These are phyloP conservation scores for Pestalotiopsis sp. DNA, from an alignment of 2,329 filamentous ascomycete genomes.

Conservation along the genomic window DNA sequence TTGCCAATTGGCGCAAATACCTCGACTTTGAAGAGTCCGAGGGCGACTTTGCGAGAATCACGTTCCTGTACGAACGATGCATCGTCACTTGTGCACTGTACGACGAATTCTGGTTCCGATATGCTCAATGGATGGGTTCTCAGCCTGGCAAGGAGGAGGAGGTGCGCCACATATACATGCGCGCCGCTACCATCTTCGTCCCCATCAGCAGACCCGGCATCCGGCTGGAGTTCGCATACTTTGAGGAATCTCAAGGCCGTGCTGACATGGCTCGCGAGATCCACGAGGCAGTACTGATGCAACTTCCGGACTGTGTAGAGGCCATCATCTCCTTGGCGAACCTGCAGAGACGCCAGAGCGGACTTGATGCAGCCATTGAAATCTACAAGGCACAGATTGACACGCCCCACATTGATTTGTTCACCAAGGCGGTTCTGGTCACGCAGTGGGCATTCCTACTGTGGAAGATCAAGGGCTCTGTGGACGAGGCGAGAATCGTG, in stretches of 20 bases:
- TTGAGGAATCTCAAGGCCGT: conserved; percentile 84
- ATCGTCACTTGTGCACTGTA: conserved; percentile 92
- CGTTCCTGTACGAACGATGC: conserved; percentile 92
- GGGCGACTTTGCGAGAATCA: conserved; percentile 72
- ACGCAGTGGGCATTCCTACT: conserved; percentile 85
- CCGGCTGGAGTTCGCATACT: conserved; percentile 89
- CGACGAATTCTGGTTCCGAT: conserved; percentile 98
- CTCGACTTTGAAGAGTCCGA: conserved; percentile 93
- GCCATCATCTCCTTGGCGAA: conserved; percentile 89
- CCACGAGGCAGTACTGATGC: conserved; percentile 76
- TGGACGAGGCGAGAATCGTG: conserved; percentile 79
- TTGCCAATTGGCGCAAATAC: conserved; percentile 93
- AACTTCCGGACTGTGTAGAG: conserved; percentile 81
- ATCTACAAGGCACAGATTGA: conserved; percentile 83
- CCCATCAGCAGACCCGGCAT: conserved; percentile 84
- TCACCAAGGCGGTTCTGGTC: conserved; percentile 83
- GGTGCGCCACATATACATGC: conserved; percentile 87
- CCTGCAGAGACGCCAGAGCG: conserved; percentile 79
- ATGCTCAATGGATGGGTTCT: conserved; percentile 88
- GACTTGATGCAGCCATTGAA: conserved; percentile 81
- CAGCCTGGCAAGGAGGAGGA: conserved; percentile 85
- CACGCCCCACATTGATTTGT: conserved; percentile 69
- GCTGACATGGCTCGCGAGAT: conserved; percentile 81
- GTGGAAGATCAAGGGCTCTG: conserved; percentile 84
- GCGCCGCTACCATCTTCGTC: conserved; percentile 82